Base-by-base conservation (phyloP, 1,284 basidiomycete genomes). In the Pascua sp. region DNA sequence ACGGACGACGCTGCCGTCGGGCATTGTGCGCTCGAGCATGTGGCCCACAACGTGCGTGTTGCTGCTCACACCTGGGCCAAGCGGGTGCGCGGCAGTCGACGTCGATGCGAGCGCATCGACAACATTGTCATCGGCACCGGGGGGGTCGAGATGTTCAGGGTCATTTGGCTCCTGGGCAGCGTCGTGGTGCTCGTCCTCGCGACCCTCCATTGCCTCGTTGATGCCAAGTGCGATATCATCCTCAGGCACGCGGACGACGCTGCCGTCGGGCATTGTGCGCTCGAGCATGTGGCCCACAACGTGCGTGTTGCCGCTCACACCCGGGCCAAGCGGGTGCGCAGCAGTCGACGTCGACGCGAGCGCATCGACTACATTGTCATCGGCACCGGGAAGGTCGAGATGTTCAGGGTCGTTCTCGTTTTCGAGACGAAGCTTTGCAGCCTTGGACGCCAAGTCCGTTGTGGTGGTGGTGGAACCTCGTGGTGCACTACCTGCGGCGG, bases 31-130 rank as follows among this genome's bases (percentile, higher is more conserved):
- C 63, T 71, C 62, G 24, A 78, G 55, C 64, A 76, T 60, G 10
- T 74, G 73, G 37, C 69, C 67, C 10, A 62, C 66, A 8, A 76
- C 57, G 5, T 61, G 61, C 39, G 70, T 69, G 51, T 75, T 72
- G 0, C 56, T 13, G n/a, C 64, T 67, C 4, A 78, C 76, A 10
- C 77, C 77, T 2, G 73, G 77, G 12, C 77, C 77, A 0, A 77
- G 61, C 0, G 76, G 77, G 42, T 65, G 63, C 0, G 64, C 24
- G 24, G 24, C 24, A 32, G 24, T 32, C 24, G 24, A 63, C 11
- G 61, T 51, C 11, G 68, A 58, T 7, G 71, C 62, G 1, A 72
- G 72, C 1, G 62, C 49, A 9, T 71, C 63, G 16, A 77, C 57
- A 9, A 65, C 62, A 16, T 57, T 51, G 4, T 49, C 51, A 17